These are phyloP conservation scores for Pichia occidentalis DNA, from an alignment of 805 yeast genomes.

Conservation along the genomic window DNA sequence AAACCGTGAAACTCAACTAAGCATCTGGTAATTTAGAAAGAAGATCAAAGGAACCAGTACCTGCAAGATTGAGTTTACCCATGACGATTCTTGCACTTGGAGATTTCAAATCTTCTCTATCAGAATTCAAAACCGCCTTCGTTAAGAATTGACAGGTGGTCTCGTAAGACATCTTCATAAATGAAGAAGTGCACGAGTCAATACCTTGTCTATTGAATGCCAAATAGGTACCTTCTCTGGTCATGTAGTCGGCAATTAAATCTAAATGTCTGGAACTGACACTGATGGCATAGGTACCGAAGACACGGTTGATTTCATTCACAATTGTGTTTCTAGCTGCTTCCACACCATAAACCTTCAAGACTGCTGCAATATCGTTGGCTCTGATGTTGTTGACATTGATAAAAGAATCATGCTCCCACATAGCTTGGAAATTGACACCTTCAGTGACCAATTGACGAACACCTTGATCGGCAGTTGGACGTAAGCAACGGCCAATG, in stretches of 20 bases:
- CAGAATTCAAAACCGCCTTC: slow-evolving; percentile 90
- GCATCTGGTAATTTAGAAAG: slow-evolving; percentile 41
- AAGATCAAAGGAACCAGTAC: slow-evolving; percentile 94
- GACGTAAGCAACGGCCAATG: slow-evolving; percentile 90
- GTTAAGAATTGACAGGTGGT: slow-evolving; percentile 97
- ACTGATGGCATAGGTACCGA: slow-evolving; percentile 91
- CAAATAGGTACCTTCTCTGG: slow-evolving; percentile 93
- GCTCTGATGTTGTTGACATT: slow-evolving; percentile 86
- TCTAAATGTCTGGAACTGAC: slow-evolving; percentile 93
- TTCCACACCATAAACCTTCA: slow-evolving; percentile 93
- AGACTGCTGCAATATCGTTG: slow-evolving; percentile 87
- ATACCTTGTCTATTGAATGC: slow-evolving; percentile 99
- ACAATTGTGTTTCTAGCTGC: slow-evolving; percentile 98
- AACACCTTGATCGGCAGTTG: slow-evolving; percentile 60
- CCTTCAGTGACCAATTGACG: slow-evolving; percentile 92
- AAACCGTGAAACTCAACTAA: not conserved
- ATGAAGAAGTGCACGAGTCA: slow-evolving; percentile 89
- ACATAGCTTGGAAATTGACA: slow-evolving; percentile 94
- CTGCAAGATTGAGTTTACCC: slow-evolving; percentile 86
- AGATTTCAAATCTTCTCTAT: slow-evolving; percentile 76
- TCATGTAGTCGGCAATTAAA: slow-evolving; percentile 97
- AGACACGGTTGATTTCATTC: slow-evolving; percentile 90
- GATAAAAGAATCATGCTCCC: slow-evolving; percentile 93
- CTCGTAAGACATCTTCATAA: slow-evolving; percentile 98
- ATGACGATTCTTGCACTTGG: slow-evolving; percentile 92